These are phyloP conservation scores for Purpureocillium lavendulum DNA, from an alignment of 2,329 filamentous ascomycete genomes.

Conservation along the genomic window DNA sequence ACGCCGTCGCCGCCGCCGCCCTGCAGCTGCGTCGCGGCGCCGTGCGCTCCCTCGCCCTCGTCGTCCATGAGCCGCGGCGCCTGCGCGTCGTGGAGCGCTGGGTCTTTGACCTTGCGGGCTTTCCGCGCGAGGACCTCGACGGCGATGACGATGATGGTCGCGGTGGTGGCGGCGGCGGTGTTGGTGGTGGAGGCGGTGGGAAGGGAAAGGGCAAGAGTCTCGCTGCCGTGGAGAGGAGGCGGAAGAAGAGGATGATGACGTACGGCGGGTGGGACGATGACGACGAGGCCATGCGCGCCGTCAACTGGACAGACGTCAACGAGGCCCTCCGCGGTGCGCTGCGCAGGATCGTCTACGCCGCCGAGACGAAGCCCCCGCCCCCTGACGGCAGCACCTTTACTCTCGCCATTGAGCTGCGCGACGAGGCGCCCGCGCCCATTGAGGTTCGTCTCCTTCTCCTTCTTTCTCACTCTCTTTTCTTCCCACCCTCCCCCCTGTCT, in stretches of 20 bases:
- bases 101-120: constrained; percentile 48
- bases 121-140: constrained; percentile 29
- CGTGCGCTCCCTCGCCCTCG: constrained; percentile 38
- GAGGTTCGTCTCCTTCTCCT: constrained; percentile 44
- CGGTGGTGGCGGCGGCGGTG: no score
- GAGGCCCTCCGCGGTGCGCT: constrained; percentile 66
- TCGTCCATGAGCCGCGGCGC: constrained; percentile 31
- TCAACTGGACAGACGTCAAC: constrained; percentile 55
- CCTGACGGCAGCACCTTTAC: constrained; percentile 65
- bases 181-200: constrained; percentile 5
- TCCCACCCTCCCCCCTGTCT: neutral
- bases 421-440: constrained; percentile 49
- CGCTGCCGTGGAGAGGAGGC: constrained; percentile 1
- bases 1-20: constrained; percentile 66
- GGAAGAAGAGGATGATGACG: constrained; percentile 12
- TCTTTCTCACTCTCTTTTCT: no score
- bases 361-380: constrained; percentile 46
- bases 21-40: constrained; percentile 56
- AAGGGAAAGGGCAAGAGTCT: neutral
- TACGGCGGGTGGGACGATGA: constrained; percentile 13
- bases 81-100: constrained; percentile 48
- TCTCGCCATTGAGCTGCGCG: constrained; percentile 63
- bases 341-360: constrained; percentile 51
- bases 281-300: constrained; percentile 13
- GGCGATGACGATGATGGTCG: neutral